Evolutionary conservation across 148 eudicot genomes (phyloP).

Genomic region (Persicaria tinctoria): DNA sequence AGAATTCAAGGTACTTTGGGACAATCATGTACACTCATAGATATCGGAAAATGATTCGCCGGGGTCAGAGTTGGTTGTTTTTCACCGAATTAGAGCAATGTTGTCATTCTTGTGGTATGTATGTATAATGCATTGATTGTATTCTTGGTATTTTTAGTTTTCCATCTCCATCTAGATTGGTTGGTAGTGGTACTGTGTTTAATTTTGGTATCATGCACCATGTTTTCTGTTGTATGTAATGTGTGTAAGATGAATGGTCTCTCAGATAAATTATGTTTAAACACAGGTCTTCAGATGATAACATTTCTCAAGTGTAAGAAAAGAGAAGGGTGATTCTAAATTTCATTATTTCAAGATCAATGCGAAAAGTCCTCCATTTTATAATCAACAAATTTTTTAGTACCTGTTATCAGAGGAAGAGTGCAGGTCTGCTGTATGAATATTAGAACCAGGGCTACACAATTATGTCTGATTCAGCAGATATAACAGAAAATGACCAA

Average conservation of each 20-base stretch:
- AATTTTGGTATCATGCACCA: background rate
- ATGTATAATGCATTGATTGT: background rate
- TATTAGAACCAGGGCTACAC: too few species aligned
- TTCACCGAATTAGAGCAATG: background rate
- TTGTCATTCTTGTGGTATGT: background rate
- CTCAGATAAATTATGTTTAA: background rate
- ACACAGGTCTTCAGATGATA: background rate
- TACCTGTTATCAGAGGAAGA: too few species aligned
- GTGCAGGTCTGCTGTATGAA: too few species aligned
- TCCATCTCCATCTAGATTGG: background rate
- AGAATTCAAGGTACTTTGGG: constrained; percentile 1
- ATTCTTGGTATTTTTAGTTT: background rate
- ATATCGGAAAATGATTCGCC: background rate
- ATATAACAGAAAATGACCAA: background rate
- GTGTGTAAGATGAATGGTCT: constrained; percentile 6
- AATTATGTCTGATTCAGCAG: background rate
- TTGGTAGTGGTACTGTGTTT: background rate
- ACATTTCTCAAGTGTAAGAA: background rate
- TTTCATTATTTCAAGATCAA: too few species aligned
- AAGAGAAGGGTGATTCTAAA: background rate
- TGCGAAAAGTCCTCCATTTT: too few species aligned
- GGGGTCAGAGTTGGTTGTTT: background rate
- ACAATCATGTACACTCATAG: background rate
- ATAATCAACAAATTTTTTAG: too few species aligned
- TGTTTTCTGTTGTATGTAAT: constrained; percentile 11